Evolutionary conservation across 768 basidiomycete genomes (phyloP).

Genomic region (Psilocybe cyanescens): DNA sequence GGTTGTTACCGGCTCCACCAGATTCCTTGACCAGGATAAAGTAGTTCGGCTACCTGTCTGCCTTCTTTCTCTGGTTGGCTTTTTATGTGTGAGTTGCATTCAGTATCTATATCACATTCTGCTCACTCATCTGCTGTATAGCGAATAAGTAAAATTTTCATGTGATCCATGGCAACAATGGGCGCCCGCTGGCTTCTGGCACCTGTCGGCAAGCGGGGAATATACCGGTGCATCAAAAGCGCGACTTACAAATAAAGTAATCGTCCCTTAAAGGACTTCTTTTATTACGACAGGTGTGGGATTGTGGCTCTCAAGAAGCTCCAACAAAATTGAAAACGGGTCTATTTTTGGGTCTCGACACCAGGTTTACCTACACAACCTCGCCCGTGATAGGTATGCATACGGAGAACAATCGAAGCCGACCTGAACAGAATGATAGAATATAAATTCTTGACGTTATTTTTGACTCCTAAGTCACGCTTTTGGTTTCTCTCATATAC

Average conservation of each 20-base stretch:
- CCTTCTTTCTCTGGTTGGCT: too few relatives aligned
- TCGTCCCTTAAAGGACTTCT: not conserved
- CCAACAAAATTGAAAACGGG: too few relatives aligned
- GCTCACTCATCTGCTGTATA: too few relatives aligned
- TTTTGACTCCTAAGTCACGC: not conserved
- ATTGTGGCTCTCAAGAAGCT: not conserved
- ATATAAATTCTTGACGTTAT: not conserved
- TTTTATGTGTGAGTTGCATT: too few relatives aligned
- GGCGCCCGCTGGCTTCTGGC: not conserved
- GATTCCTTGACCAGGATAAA: too few relatives aligned
- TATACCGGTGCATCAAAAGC: not conserved
- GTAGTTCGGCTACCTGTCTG: too few relatives aligned
- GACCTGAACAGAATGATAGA: not conserved
- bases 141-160: too few relatives aligned
- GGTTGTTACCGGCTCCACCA: fast-evolving
- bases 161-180: not conserved
- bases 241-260: not conserved
- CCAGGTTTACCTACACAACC: too few relatives aligned
- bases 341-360: too few relatives aligned
- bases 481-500: not conserved
- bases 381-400: not conserved
- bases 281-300: not conserved
- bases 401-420: not conserved
- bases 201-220: too few relatives aligned
- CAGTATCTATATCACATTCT: too few relatives aligned